Conservation (phyloP, 139 green algal genomes). For the Chlamydomonas sp. region DNA sequence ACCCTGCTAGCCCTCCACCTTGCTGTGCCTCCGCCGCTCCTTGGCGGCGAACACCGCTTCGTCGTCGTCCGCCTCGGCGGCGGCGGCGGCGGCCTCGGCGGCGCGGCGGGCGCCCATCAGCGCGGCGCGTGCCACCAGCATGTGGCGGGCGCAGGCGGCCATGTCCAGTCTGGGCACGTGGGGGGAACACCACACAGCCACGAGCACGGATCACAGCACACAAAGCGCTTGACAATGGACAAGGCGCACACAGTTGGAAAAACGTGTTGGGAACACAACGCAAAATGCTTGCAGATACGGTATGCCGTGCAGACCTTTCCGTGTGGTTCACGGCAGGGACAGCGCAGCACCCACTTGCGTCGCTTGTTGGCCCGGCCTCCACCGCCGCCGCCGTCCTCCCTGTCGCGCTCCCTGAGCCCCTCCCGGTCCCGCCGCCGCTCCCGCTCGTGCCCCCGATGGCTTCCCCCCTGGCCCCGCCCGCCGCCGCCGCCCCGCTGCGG, state of each 20-base stretch:
- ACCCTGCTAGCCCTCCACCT: neutral
- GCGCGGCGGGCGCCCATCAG: neutral
- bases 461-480: neutral
- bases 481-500: neutral
- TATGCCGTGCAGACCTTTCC: neutral
- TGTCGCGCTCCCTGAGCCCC: too few species aligned
- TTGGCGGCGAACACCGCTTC: constrained; percentile 66
- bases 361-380: constrained; percentile 2
- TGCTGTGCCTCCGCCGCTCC: constrained; percentile 47
- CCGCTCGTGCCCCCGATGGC: neutral
- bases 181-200: too few species aligned
- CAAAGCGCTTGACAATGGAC: too few species aligned
- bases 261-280: too few species aligned
- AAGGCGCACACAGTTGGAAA: too few species aligned
- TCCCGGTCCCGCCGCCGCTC: too few species aligned
- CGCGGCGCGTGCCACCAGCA: constrained; percentile 5
- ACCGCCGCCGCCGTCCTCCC: neutral
- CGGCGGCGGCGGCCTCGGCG: neutral
- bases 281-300: too few species aligned
- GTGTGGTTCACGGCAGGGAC: neutral
- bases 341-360: neutral
- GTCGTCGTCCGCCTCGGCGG: constrained; percentile 53
- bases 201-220: too few species aligned
- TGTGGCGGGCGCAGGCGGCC: neutral
- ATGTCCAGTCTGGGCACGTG: constrained; percentile 4